phyloP scores from a whole-genome alignment of 2,329 filamentous ascomycete species.

The Moelleriella libera region DNA sequence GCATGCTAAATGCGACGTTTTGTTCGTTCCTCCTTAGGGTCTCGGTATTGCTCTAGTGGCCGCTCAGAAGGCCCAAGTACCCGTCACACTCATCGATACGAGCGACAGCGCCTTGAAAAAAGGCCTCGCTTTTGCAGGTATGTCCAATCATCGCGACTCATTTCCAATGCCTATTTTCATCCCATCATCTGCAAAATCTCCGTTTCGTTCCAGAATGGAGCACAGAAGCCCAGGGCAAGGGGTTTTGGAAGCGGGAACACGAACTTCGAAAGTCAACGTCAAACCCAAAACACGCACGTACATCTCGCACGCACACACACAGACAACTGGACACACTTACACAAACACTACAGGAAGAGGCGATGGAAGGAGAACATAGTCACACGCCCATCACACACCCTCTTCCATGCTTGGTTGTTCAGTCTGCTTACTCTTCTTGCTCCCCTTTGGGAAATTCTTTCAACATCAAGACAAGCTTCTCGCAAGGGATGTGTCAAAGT shows the following conservation, averaged over 20 bases:
- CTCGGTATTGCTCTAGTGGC: constrained; percentile 92
- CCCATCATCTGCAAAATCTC: not conserved
- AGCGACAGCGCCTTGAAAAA: constrained; percentile 79
- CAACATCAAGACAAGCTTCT: constrained; percentile 66
- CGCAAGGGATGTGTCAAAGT: constrained; percentile 81
- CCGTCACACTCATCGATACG: constrained; percentile 74
- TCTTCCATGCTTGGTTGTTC: too few relatives aligned
- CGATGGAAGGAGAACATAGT: too few relatives aligned
- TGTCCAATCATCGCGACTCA: not conserved
- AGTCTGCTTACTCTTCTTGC: not conserved
- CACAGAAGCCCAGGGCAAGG: not conserved
- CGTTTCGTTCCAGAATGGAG: not conserved
- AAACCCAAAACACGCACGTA: not conserved
- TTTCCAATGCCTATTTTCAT: not conserved
- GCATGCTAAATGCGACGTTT: too few relatives aligned
- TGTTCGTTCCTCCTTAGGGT: constrained; percentile 40
- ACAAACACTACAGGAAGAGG: not conserved
- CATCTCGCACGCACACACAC: not conserved
- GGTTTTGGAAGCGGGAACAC: too few relatives aligned
- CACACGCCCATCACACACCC: not conserved
- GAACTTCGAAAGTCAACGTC: not conserved
- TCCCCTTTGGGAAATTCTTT: not conserved
- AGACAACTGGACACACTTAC: not conserved
- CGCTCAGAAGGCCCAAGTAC: constrained; percentile 67
- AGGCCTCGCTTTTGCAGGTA: constrained; percentile 78